Base-by-base conservation (phyloP, 2,329 filamentous ascomycete genomes). In the Laburnicola sp. region DNA sequence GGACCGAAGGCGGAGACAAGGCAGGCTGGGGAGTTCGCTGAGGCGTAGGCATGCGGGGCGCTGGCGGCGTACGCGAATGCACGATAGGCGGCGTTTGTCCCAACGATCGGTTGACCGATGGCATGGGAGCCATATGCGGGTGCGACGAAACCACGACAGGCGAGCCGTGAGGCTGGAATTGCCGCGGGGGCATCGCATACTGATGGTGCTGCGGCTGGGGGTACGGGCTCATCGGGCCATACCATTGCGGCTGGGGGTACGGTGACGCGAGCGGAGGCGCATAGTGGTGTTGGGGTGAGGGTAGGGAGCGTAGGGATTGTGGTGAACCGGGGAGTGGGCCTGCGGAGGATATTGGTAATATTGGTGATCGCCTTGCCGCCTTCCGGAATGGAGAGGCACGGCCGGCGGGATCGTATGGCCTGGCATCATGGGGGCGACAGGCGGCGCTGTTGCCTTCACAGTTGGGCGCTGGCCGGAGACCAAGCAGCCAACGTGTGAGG, bases 351-450 rank as follows among this genome's bases (percentile, higher is more conserved):
- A 58, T 30, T 65, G 59, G 51, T 74, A 63, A 54, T 70, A 69
- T 41, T 62, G 62, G 39, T 67, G 69, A 56, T 75, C 73, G 46
- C 62, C 63, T 57, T 76, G 75, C 59, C 76, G 70, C 51, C 75
- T 68, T 43, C 68, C 69, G 53, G 69, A 70, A 58, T 75, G 69
- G 54, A 70, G 65, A 34, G 70, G 71, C 50, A 67, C 69, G 53
- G 70, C 59, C 54, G 72, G 70, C 48, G 70, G 73, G 38, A 72
- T 62, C 49, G 75, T 70, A 50, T 86, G 84, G 81, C 86, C 86
- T 83, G 73, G 72, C 86, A 90, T 90, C 86, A 82, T 89, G 83
- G 83, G 85, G 84, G 82, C n/a, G n/a, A 82, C 76, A 83, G 80
- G 53, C 50, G 57, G 49, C 57, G 59, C 51, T 65, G 69, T 67